Evolutionary conservation across 768 basidiomycete species (phyloP), one percentile per base, ranked within the genome.

Genomic region (Boletus edulis): DNA sequence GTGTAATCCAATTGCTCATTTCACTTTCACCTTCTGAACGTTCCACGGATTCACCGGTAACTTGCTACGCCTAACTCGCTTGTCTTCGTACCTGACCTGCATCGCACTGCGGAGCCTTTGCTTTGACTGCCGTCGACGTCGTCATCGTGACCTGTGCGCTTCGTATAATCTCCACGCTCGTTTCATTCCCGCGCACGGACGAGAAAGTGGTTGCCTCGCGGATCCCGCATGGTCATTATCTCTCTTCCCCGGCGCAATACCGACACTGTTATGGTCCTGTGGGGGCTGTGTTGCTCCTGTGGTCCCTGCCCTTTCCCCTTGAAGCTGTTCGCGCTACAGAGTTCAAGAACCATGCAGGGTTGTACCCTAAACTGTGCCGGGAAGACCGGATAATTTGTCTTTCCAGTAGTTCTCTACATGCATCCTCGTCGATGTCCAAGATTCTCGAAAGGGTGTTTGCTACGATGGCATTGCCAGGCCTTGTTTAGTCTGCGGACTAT

Each of bases 101-200:
- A 59, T 54, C 46, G 58, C 54, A 48, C 65, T 20, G 52, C 57
- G 59, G 65, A 46, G 37, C 32, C 27, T 43, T 51, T 37, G 46
- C 22, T 24, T 29, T 46, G 42, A 52, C 35, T 45, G 47, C 56
- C 44, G 56, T 58, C 52, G 46, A 56, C 47, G 48, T 61, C 63
- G 63, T 67, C 67, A 65, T 67, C 62, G 54, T 53, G 47, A 52
- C 55, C 57, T 62, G 46, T 60, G 40, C 35, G 63, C 47, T 34
- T 49, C 52, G 29, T 49, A 50, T 17, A 24, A 35, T 31, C 32
- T 3, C 59, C 62, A 62, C 58, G 62, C 43, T 67, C 56, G 56
- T 52, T 65, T 68, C 65, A 64, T 69, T 68, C 67, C 67, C 67
- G 67, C 63, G 61, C 59, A 48, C 27, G 55, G 58, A 47, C 51